Conservation (phyloP, 768 basidiomycete species). For the Hysterangium stoloniferum region DNA sequence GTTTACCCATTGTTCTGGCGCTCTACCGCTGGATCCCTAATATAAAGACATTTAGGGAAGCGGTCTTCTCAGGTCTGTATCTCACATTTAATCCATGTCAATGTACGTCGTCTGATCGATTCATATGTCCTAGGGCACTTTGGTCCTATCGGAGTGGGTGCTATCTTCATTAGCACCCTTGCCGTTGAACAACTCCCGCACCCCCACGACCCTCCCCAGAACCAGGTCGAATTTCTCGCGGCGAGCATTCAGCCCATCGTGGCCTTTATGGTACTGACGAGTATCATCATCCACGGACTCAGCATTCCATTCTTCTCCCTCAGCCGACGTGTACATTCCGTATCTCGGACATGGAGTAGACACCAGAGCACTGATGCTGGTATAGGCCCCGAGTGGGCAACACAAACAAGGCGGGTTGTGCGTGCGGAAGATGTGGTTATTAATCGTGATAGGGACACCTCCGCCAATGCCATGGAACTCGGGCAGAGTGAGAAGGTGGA, state of each 20-base stretch:
- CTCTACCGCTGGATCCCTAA: constrained; percentile 94
- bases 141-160: constrained; percentile 82
- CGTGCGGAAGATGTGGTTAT: constrained; percentile 75
- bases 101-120: neutral
- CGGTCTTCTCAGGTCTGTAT: constrained; percentile 47
- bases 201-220: constrained; percentile 36
- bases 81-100: neutral
- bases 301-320: constrained; percentile 95
- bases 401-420: constrained; percentile 60
- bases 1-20: constrained; percentile 77
- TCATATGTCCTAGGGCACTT: constrained; percentile 60
- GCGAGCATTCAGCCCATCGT: constrained; percentile 87
- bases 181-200: constrained; percentile 54
- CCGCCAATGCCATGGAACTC: constrained; percentile 38
- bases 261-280: constrained; percentile 89
- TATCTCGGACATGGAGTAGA: constrained; percentile 86
- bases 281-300: constrained; percentile 80
- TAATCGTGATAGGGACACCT: constrained; percentile 57
- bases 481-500: constrained; percentile 24
- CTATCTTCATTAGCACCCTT: constrained; percentile 87
- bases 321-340: constrained; percentile 82
- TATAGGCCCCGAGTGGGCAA: constrained; percentile 72
- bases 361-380: constrained; percentile 42
- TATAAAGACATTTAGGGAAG: constrained; percentile 89
- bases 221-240: constrained; percentile 58